Conservation (phyloP, 495 filamentous ascomycete genomes). For the Paragyromitra xinjiangensis region DNA sequence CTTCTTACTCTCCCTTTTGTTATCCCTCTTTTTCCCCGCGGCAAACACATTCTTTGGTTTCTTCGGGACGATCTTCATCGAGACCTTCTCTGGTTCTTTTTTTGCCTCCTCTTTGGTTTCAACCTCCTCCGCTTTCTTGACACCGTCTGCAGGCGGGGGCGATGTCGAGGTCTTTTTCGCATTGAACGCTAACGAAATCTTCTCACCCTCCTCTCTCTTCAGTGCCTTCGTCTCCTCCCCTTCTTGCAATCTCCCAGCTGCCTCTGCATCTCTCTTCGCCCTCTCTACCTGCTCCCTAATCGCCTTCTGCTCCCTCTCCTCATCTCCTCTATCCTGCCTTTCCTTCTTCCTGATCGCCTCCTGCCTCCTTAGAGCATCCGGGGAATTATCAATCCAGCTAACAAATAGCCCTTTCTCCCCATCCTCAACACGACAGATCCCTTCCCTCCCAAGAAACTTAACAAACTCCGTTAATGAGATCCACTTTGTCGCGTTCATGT, state of each 20-base stretch:
- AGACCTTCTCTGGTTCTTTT: constrained; percentile 60
- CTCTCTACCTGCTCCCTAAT: constrained; percentile 81
- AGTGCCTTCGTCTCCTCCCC: constrained; percentile 64
- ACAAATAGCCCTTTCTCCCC: constrained; percentile 87
- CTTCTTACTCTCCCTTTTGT: constrained; percentile 66
- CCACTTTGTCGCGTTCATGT: constrained; percentile 95
- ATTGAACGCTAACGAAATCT: constrained; percentile 80
- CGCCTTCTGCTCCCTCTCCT: constrained; percentile 81
- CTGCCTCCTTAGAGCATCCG: constrained; percentile 78
- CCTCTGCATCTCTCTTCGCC: constrained; percentile 68
- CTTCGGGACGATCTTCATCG: constrained; percentile 67
- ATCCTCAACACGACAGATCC: constrained; percentile 86
- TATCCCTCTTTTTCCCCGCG: constrained; percentile 60
- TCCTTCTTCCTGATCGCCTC: constrained; percentile 86
- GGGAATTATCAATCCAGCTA: constrained; percentile 88
- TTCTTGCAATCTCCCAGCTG: constrained; percentile 61
- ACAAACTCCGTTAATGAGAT: constrained; percentile 84
- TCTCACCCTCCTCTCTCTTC: constrained; percentile 79
- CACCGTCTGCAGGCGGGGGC: not conserved
- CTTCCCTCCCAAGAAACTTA: constrained; percentile 81
- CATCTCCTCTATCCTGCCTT: constrained; percentile 84
- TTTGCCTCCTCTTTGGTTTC: constrained; percentile 48
- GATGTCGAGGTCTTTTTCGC: constrained; percentile 44
- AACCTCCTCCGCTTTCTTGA: constrained; percentile 43
- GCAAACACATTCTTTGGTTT: constrained; percentile 86